A percentile compares a stretch with the other conserved stretches of the same genome.
These are phyloP conservation scores for Sistotremastrum suecicum DNA, from an alignment of 768 basidiomycete species.

Conservation along the genomic window DNA sequence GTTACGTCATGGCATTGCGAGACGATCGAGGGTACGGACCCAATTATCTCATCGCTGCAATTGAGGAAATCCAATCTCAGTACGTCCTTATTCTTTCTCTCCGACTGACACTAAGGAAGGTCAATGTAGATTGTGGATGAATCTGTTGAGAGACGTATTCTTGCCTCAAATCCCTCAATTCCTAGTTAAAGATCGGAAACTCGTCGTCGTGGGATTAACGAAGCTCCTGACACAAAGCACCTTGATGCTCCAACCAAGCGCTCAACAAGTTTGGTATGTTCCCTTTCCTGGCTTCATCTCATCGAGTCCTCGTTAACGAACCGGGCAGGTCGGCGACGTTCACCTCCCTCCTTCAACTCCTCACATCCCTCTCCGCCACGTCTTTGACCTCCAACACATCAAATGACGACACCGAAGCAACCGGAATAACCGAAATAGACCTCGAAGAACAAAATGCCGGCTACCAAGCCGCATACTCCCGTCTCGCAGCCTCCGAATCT, in stretches of 20 bases:
- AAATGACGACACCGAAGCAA: constrained; percentile 33
- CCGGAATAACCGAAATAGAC: constrained; percentile 62
- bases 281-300: not conserved
- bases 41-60: constrained; percentile 59
- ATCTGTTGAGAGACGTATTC: constrained; percentile 63
- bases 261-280: constrained; percentile 49
- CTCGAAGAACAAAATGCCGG: constrained; percentile 82
- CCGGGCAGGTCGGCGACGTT: constrained; percentile 51
- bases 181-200: constrained; percentile 71
- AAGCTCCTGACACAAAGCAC: constrained; percentile 63
- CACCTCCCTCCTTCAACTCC: constrained; percentile 57
- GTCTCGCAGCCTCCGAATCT: constrained; percentile 66
- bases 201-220: constrained; percentile 68
- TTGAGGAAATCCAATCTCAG: constrained; percentile 81
- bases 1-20: constrained; percentile 62
- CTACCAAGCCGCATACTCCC: constrained; percentile 90
- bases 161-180: constrained; percentile 71
- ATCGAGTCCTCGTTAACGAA: too few species aligned
- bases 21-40: constrained; percentile 53
- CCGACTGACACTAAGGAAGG: constrained; percentile 5
- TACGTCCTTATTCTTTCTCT: constrained; percentile 21
- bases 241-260: constrained; percentile 53
- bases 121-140: constrained; percentile 60
- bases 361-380: constrained; percentile 43
- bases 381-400: constrained; percentile 15